phyloP scores from a whole-genome alignment of 116 monocot species.

The Posidonia oceanica region DNA sequence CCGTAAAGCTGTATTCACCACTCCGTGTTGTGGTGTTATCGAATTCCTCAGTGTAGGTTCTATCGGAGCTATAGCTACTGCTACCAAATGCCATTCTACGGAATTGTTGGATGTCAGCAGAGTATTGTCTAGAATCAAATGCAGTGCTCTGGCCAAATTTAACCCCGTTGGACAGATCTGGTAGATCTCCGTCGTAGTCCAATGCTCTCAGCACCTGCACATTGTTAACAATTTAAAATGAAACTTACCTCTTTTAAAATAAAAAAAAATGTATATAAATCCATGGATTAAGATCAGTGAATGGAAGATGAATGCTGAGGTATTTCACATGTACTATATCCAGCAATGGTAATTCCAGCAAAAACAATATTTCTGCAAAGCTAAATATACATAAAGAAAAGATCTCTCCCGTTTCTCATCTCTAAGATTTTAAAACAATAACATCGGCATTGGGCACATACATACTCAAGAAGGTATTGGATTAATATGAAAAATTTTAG shows the following conservation, averaged over 20 bases:
- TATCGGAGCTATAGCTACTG: constrained; percentile 21
- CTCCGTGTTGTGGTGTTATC: constrained; percentile 20
- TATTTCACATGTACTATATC: too few relatives aligned
- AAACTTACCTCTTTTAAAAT: too few relatives aligned
- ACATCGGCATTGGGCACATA: too few relatives aligned
- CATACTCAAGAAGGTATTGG: not conserved
- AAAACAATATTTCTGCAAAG: too few relatives aligned
- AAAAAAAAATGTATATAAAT: too few relatives aligned
- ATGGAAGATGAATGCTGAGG: too few relatives aligned
- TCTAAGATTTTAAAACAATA: too few relatives aligned
- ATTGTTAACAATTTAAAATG: constrained; percentile 1
- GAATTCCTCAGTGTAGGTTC: constrained; percentile 26
- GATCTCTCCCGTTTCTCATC: too few relatives aligned
- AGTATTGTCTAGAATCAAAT: constrained; percentile 34
- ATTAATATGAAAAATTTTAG: not conserved
- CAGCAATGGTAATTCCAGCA: too few relatives aligned
- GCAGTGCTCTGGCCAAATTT: constrained; percentile 66
- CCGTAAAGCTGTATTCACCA: constrained; percentile 14
- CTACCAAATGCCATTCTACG: constrained; percentile 39
- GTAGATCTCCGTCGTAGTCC: constrained; percentile 36
- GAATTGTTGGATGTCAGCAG: constrained; percentile 49
- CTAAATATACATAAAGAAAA: too few relatives aligned
- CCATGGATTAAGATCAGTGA: too few relatives aligned
- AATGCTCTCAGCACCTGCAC: constrained; percentile 64
- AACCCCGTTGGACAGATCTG: constrained; percentile 52